Evolutionary conservation across 2,329 filamentous ascomycete species (phyloP).

Genomic region (Ceratocystis cubensis): DNA sequence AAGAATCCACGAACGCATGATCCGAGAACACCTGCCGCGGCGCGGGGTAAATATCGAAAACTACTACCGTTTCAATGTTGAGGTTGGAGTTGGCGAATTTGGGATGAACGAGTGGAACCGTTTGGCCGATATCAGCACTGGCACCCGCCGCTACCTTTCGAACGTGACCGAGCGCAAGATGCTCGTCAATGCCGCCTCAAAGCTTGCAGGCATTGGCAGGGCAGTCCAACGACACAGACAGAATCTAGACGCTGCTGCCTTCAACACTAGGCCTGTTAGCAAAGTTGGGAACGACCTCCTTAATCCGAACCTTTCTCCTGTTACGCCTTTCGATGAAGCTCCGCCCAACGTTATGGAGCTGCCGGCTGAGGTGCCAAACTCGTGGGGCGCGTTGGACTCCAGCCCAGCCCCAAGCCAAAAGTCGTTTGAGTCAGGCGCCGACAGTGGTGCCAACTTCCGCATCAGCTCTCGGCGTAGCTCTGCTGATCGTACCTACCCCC

Average conservation of each 20-base stretch:
- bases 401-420: constrained; percentile 34
- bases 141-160: constrained; percentile 70
- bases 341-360: constrained; percentile 39
- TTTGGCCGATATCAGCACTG: constrained; percentile 87
- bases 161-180: constrained; percentile 62
- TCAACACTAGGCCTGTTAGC: neutral
- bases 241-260: neutral
- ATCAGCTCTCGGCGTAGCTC: constrained; percentile 40
- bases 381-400: constrained; percentile 29
- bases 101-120: constrained; percentile 98
- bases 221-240: constrained; percentile 42
- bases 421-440: constrained; percentile 46
- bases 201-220: constrained; percentile 73
- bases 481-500: constrained; percentile 34
- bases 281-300: constrained; percentile 12
- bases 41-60: constrained; percentile 75
- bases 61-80: constrained; percentile 94
- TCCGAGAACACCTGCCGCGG: constrained; percentile 61
- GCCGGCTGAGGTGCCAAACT: constrained; percentile 41
- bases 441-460: constrained; percentile 34
- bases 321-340: neutral
- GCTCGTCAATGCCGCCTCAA: constrained; percentile 63
- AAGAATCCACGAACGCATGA: constrained; percentile 75
- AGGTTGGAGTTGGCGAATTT: constrained; percentile 90
- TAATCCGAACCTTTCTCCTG: constrained; percentile 16